phyloP scores from a whole-genome alignment of 441 rosid genomes.

The Capsella rubella region DNA sequence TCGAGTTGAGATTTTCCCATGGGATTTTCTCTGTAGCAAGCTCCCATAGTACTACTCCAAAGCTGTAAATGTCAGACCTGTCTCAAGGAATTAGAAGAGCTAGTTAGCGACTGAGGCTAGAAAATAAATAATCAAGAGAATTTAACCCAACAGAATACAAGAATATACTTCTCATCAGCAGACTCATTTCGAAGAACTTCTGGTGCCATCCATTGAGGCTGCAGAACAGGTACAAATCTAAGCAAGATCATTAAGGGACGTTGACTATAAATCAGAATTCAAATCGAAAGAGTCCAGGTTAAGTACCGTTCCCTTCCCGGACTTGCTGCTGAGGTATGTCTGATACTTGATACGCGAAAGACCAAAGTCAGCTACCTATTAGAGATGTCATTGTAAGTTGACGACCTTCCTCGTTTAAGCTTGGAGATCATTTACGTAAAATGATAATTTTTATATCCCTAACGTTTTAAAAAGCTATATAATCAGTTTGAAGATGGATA shows the following conservation, averaged over 20 bases:
- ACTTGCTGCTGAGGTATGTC: constrained; percentile 76
- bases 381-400: constrained; percentile 36
- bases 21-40: constrained; percentile 95
- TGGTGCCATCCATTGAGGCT: constrained; percentile 99
- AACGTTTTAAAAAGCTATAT: background rate
- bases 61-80: constrained; percentile 96
- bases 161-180: constrained; percentile 85
- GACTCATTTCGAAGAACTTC: constrained; percentile 96
- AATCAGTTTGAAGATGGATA: constrained; percentile 24
- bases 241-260: constrained; percentile 18
- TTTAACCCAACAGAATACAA: constrained; percentile 18
- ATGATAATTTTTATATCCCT: background rate
- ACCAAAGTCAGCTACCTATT: constrained; percentile 97
- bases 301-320: constrained; percentile 94
- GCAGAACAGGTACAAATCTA: constrained; percentile 38
- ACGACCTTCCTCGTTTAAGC: background rate
- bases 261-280: background rate
- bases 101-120: constrained; percentile 24
- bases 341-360: constrained; percentile 89
- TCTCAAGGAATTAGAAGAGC: constrained; percentile 32
- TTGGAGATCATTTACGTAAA: background rate
- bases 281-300: background rate
- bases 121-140: constrained; percentile 20
- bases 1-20: constrained; percentile 93
- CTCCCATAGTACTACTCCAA: constrained; percentile 94